phyloP scores from a whole-genome alignment of 208 protist species.

The Leishmania guyanensis region DNA sequence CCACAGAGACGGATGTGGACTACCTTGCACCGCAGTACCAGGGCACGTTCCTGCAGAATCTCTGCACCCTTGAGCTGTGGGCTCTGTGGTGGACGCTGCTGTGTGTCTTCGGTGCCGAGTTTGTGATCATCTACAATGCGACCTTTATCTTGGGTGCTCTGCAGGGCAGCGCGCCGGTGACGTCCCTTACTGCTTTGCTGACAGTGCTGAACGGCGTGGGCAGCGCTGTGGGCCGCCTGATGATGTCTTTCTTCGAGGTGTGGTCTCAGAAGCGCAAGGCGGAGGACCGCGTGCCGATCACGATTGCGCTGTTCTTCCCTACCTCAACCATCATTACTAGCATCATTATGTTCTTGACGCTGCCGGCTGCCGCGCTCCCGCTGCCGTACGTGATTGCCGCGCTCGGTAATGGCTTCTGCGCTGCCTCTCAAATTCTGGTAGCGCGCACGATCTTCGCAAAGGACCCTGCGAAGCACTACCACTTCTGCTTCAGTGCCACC shows the following conservation, averaged over 20 bases:
- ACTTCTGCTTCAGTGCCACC: conserved; percentile 50
- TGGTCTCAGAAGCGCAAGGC: conserved; percentile 44
- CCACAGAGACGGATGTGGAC: conserved; percentile 47
- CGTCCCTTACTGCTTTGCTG: conserved; percentile 39
- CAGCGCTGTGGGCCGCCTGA: conserved; percentile 47
- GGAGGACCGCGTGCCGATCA: conserved; percentile 59
- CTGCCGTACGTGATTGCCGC: conserved; percentile 59
- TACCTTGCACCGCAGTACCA: conserved; percentile 71
- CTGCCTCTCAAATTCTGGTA: conserved; percentile 54
- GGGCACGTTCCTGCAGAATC: conserved; percentile 43
- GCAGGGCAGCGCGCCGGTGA: conserved; percentile 19
- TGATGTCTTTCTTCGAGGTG: conserved; percentile 55
- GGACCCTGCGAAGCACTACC: conserved; percentile 76
- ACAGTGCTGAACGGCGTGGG: conserved; percentile 58
- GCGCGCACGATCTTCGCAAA: conserved; percentile 66
- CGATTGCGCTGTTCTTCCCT: conserved; percentile 45
- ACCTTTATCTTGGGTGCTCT: conserved; percentile 46
- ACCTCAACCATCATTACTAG: conserved; percentile 39
- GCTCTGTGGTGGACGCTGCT: conserved; percentile 49
- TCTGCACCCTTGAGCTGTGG: conserved; percentile 43
- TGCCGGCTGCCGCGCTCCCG: conserved; percentile 37
- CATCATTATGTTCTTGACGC: conserved; percentile 44
- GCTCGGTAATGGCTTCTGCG: conserved; percentile 60
- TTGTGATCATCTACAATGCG: conserved; percentile 61
- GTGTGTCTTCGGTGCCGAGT: conserved; percentile 38